Conservation (phyloP, 2,329 filamentous ascomycete genomes). For the Microdochium nivale region DNA sequence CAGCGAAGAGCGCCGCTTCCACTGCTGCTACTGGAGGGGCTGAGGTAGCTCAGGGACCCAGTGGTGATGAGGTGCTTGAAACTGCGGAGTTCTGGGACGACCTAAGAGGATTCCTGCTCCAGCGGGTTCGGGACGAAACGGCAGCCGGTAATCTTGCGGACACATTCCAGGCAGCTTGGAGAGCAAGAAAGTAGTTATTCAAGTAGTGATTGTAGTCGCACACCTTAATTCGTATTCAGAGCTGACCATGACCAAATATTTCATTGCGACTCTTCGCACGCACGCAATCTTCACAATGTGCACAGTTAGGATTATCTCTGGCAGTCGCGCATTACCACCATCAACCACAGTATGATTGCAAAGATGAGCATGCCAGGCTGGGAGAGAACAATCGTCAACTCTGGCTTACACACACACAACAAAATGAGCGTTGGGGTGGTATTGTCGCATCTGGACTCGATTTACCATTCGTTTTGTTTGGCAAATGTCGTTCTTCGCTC, state of each 20-base stretch:
- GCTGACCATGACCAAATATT: no score
- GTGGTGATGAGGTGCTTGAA: constrained; percentile 51
- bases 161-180: constrained; percentile 67
- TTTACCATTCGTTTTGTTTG: background rate
- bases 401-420: background rate
- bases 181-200: constrained; percentile 26
- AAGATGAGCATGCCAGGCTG: no score
- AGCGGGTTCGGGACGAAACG: constrained; percentile 65
- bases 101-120: constrained; percentile 69
- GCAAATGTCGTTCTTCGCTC: background rate
- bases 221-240: no score
- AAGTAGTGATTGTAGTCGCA: background rate
- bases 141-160: constrained; percentile 54
- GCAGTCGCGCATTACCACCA: no score
- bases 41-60: constrained; percentile 34
- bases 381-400: no score
- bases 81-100: constrained; percentile 81
- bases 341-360: no score
- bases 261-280: no score
- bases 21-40: constrained; percentile 31
- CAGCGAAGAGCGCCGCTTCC: constrained; percentile 30
- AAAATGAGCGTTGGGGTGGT: background rate
- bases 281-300: no score
- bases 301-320: no score
- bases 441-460: background rate